Conservation (phyloP, 2,329 filamentous ascomycete genomes). For the Xylariaceae sp. region DNA sequence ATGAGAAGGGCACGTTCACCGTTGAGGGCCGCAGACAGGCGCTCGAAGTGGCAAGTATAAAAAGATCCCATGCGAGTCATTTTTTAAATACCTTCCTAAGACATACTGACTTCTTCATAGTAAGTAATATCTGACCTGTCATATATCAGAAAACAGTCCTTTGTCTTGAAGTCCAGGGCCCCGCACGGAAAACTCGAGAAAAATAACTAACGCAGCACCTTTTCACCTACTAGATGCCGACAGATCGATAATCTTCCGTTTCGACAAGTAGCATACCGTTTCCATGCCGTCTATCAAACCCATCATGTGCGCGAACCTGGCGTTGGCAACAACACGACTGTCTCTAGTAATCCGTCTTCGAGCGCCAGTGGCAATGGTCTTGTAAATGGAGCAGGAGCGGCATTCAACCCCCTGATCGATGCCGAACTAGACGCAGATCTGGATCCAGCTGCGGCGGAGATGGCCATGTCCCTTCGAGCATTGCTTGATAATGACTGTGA, state of each 20-base stretch:
- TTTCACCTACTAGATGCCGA: too few species aligned
- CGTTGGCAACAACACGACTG: not conserved
- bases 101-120: too few species aligned
- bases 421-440: conserved; percentile 41
- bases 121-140: too few species aligned
- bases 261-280: conserved; percentile 59
- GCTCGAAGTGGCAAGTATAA: too few species aligned
- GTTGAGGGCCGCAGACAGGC: conserved; percentile 41
- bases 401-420: conserved; percentile 57
- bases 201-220: too few species aligned
- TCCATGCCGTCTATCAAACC: conserved; percentile 59
- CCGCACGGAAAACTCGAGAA: too few species aligned
- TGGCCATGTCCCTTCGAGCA: conserved; percentile 45
- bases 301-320: conserved; percentile 46
- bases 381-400: conserved; percentile 7
- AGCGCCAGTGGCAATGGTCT: not conserved
- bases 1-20: conserved; percentile 22
- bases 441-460: conserved; percentile 43
- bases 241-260: conserved; percentile 59
- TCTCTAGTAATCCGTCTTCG: not conserved
- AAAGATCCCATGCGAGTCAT: too few species aligned
- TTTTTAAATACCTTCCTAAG: too few species aligned
- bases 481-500: conserved; percentile 45
- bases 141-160: too few species aligned
- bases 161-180: too few species aligned